Evolutionary conservation across 306 rosid genomes (phyloP).

Genomic region (Inga laurina): DNA sequence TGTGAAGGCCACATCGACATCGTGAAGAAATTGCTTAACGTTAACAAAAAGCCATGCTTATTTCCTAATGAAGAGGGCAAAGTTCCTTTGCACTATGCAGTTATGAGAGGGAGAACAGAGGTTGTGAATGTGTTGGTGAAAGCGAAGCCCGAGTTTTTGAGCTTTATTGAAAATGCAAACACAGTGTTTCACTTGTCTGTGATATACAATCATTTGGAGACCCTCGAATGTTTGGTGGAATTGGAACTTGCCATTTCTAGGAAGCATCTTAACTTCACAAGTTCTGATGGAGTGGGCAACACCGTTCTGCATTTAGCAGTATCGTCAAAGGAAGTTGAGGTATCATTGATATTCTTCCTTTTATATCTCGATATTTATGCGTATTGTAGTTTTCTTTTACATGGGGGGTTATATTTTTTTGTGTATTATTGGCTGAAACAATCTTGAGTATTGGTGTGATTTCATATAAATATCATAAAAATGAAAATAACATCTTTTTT

Average conservation of each 20-base stretch:
- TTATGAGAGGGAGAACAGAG: neutral
- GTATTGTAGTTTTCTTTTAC: no score
- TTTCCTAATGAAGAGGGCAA: neutral
- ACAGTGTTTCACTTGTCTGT: neutral
- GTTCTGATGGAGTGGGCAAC: neutral
- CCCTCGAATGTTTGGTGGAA: neutral
- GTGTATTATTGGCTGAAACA: no score
- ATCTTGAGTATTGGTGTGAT: no score
- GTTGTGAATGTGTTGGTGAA: neutral
- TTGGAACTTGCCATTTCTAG: neutral
- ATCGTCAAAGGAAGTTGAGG: neutral
- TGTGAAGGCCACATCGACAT: neutral
- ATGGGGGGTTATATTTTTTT: no score
- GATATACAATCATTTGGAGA: neutral
- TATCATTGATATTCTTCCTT: neutral
- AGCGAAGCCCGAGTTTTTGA: neutral
- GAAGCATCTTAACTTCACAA: neutral
- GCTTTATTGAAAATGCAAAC: neutral
- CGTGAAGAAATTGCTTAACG: neutral
- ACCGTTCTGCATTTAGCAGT: neutral
- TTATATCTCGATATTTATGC: neutral
- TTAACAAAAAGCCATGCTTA: neutral
- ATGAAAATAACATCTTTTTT: no score
- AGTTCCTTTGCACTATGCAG: neutral
- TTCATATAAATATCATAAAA: no score